Evolutionary conservation across 164 flowering plant species (phyloP).

Genomic region (Magnolia kwangsiensis): DNA sequence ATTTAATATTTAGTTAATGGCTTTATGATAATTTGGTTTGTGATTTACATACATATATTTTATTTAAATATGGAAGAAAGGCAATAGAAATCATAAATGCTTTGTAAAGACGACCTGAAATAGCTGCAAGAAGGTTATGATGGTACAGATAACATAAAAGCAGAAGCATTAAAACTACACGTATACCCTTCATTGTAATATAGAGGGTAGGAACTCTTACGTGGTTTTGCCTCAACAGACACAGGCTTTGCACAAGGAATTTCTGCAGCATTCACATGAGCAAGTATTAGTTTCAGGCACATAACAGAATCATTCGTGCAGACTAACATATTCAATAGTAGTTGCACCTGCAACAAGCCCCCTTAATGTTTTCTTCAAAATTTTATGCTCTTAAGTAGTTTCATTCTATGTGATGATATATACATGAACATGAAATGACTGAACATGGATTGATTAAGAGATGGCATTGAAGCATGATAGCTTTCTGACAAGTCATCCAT

Average conservation of each 20-base stretch:
- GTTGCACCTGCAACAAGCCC: neutral
- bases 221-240: conserved; percentile 28
- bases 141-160: too few relatives aligned
- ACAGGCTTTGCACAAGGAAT: conserved; percentile 52
- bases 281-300: conserved; percentile 7
- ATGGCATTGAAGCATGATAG: neutral
- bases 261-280: conserved; percentile 38
- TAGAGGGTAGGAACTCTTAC: conserved; percentile 27
- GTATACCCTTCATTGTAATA: neutral
- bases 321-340: neutral
- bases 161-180: neutral
- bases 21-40: too few relatives aligned
- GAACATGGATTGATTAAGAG: neutral
- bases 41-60: too few relatives aligned
- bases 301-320: neutral
- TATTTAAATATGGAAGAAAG: too few relatives aligned
- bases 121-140: too few relatives aligned
- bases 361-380: neutral
- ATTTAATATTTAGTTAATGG: too few relatives aligned
- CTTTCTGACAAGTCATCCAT: neutral
- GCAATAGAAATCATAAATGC: too few relatives aligned
- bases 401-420: neutral
- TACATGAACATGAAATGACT: neutral
- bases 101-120: too few relatives aligned
- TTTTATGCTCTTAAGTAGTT: neutral